Percentiles rank a stretch among this genome's conserved stretches.
Conservation (phyloP, 2,329 filamentous ascomycete genomes). For the Diaporthe sp. region DNA sequence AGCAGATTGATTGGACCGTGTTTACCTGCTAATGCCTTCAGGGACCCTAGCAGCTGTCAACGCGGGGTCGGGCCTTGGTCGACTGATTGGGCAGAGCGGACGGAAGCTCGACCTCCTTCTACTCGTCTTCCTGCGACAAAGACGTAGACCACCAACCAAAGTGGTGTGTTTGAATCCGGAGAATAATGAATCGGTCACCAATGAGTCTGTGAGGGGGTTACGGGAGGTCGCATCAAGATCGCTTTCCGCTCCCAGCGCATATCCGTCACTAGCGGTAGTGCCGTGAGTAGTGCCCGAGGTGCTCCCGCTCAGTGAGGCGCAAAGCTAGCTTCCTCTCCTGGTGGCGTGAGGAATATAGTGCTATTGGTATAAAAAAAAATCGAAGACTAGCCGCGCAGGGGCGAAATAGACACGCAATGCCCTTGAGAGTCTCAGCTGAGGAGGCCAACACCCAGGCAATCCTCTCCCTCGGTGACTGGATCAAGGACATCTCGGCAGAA, state of each 20-base stretch:
- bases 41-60: constrained; percentile 24
- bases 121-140: constrained; percentile 7
- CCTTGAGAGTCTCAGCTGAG: constrained; percentile 29
- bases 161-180: neutral
- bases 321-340: neutral
- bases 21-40: constrained; percentile 18
- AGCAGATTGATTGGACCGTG: constrained; percentile 31
- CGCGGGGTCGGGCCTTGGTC: constrained; percentile 22
- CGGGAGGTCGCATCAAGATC: constrained; percentile 14
- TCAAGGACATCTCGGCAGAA: neutral
- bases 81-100: constrained; percentile 23
- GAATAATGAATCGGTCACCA: neutral
- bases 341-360: constrained; percentile 17
- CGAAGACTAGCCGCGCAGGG: constrained; percentile 5
- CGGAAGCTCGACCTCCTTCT: constrained; percentile 5
- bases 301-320: constrained; percentile 28
- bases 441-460: neutral
- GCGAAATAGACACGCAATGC: constrained; percentile 26
- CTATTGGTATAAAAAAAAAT: neutral
- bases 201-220: neutral
- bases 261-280: constrained; percentile 27
- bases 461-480: neutral
- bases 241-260: constrained; percentile 19
- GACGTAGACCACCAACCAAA: constrained; percentile 17
- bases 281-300: constrained; percentile 31